Evolutionary conservation across 2,329 filamentous ascomycete genomes (phyloP).

Genomic region (Colletotrichum tropicicola): DNA sequence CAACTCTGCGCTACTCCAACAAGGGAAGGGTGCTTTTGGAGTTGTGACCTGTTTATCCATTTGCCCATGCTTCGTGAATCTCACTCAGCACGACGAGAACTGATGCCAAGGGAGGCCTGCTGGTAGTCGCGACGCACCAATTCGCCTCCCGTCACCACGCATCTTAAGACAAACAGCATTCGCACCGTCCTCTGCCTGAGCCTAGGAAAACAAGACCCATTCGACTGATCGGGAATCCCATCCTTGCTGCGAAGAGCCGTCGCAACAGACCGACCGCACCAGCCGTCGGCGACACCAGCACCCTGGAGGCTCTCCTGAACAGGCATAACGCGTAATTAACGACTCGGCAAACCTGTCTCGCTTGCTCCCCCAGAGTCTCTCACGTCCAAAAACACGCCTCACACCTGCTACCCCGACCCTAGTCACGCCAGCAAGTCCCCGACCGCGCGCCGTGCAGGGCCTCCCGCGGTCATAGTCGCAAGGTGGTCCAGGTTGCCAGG

Average conservation of each 20-base stretch:
- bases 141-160: neutral
- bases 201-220: neutral
- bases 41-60: conserved; percentile 3
- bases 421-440: conserved; percentile 27
- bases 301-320: conserved; percentile 15
- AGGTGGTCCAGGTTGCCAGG: conserved; percentile 16
- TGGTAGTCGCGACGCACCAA: neutral
- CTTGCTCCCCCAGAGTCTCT: conserved; percentile 5
- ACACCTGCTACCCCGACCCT: conserved; percentile 5
- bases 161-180: neutral
- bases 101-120: neutral
- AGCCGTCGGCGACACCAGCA: neutral
- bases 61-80: neutral
- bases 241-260: conserved; percentile 16
- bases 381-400: conserved; percentile 16
- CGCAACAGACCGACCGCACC: neutral
- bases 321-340: conserved; percentile 22
- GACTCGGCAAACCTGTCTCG: conserved; percentile 27
- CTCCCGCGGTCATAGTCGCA: conserved; percentile 21
- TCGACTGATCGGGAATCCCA: neutral
- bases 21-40: conserved; percentile 1
- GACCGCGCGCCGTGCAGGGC: conserved; percentile 29
- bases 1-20: conserved; percentile 14
- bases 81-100: conserved; percentile 4
- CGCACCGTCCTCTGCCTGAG: neutral